Evolutionary conservation across 805 yeast genomes (phyloP), one percentile per base, ranked within the genome.

Genomic region (Zygosaccharomyces lentus): DNA sequence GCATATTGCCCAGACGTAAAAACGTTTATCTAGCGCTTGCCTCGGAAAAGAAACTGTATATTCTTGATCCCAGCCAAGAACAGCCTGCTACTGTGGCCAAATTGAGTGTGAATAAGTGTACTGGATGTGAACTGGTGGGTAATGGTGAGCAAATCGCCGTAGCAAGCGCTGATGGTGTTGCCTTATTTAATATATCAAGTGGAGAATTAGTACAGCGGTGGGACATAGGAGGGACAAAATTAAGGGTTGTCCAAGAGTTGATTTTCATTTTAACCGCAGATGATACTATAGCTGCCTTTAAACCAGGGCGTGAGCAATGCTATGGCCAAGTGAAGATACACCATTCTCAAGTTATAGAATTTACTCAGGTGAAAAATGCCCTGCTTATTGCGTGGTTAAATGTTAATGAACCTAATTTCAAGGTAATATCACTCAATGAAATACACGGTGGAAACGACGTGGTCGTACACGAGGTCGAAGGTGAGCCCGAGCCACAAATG

Each of bases 51-150:
- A 73, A 81, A 8, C 82, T 82, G 9, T 81, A 80, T 59, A 70
- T 83, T 46, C 77, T 83, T 58, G 87, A 83, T 62, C 87, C 87
- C 35, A 54, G 59, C n/a, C 61, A 64, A 43, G 65, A 65, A 47
- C 61, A 64, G 45, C 69, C 68, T 12, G 46, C 52, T 2, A 59
- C 63, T 0, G 43, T 56, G 16, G 53, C 59, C 5, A 54, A 49
- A 31, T 49, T 61, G 21, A 58, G 56, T 7, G 30, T 53, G n/a
- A 40, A 37, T 29, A 56, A 54, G 26, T 52, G 60, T 29, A 37
- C 49, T n/a, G 36, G 47, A 7, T 50, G 55, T 39, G 42, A 52
- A 19, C 44, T 59, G 5, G 37, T 53, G 3, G 44, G 50, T 5
- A 57, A 56, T 37, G 59, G 55, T 15, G 53, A 56, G 37, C 49